A percentile compares a stretch with the other conserved stretches of the same genome.
These are phyloP conservation scores for Trichoderma hamatum DNA, from an alignment of 2,329 filamentous ascomycete genomes.

Conservation along the genomic window DNA sequence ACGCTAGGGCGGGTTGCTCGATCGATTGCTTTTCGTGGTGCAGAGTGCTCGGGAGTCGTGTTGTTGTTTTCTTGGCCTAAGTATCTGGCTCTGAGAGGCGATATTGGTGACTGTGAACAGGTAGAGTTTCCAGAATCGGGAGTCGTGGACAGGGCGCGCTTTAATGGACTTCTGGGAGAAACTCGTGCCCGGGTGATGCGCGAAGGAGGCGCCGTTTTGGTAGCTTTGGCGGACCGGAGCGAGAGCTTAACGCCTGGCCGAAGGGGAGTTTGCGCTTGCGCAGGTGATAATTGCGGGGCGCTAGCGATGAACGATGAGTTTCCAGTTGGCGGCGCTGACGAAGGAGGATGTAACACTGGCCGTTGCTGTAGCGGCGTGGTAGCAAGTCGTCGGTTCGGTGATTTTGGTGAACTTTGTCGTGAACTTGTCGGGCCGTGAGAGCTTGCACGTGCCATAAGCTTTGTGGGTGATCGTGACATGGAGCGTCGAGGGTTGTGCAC, in stretches of 20 bases:
- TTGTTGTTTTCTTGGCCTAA: conserved; percentile 51
- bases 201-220: conserved; percentile 50
- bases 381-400: conserved; percentile 52
- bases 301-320: conserved; percentile 36
- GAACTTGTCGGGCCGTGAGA: conserved; percentile 55
- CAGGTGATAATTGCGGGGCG: conserved; percentile 48
- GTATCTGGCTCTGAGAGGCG: conserved; percentile 41
- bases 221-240: conserved; percentile 63
- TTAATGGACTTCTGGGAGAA: conserved; percentile 79
- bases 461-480: conserved; percentile 90
- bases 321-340: conserved; percentile 43
- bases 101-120: conserved; percentile 50
- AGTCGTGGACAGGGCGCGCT: conserved; percentile 72
- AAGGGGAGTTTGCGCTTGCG: conserved; percentile 67
- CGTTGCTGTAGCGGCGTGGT: conserved; percentile 41
- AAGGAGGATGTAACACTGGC: conserved; percentile 38
- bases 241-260: conserved; percentile 69
- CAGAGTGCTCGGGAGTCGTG: conserved; percentile 42
- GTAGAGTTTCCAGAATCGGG: conserved; percentile 70
- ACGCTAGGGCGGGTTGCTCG: conserved; percentile 58
- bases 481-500: conserved; percentile 85
- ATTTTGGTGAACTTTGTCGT: conserved; percentile 52
- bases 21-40: conserved; percentile 40
- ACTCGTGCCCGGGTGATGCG: conserved; percentile 65
- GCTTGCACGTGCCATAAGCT: conserved; percentile 65